Evolutionary conservation across 169 alveolate genomes (phyloP), one percentile per base, ranked within the genome.

Genomic region (Eimeria sp.): DNA sequence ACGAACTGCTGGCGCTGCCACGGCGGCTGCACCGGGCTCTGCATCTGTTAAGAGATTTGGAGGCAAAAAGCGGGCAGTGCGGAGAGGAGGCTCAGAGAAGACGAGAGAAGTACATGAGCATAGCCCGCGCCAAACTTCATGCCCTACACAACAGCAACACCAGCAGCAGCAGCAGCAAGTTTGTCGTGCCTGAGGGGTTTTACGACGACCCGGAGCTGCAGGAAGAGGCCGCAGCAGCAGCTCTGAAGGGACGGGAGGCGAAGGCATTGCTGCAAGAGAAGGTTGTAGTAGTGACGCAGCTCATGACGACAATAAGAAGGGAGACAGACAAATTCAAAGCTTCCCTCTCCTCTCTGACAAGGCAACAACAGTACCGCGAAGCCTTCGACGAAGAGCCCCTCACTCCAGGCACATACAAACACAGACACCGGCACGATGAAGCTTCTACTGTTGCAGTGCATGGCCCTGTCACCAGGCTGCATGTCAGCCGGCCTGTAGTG

Each of bases 191-290:
- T 16, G 87, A 75, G 49, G 87, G 61, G 10, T 40, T 75, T 40
- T 75, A 75, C 30, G 30, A 75, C 25, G 87, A 75, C 57, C 87
- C 87, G 57, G 87, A 75, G 57, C 87, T 75, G 18, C 47, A 75
- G 87, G 87, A 49, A 22, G 87, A 75, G 54, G 87, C 87, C 0
- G 87, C 61, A 75, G 87, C 87, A 0, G 87, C 87, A 34, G 57
- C 61, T 14, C 27, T 20, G 16, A 75, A 30, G 27, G 57, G 87
- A 18, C 87, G 87, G 20, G 87, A 75, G 87, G 87, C 87, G 20
- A 49, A 75, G 18, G 87, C 87, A 1, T 57, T 75, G 27, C 30
- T 75, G 87, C 18, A 75, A 1, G 87, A 75, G 43, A 75, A 75
- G 87, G 54, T 75, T 0, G 57, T 75, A 2, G 87, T 75, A 16